phyloP scores from a whole-genome alignment of 192 early-diverging fungal genomes.

The Lobosporangium transversale region DNA sequence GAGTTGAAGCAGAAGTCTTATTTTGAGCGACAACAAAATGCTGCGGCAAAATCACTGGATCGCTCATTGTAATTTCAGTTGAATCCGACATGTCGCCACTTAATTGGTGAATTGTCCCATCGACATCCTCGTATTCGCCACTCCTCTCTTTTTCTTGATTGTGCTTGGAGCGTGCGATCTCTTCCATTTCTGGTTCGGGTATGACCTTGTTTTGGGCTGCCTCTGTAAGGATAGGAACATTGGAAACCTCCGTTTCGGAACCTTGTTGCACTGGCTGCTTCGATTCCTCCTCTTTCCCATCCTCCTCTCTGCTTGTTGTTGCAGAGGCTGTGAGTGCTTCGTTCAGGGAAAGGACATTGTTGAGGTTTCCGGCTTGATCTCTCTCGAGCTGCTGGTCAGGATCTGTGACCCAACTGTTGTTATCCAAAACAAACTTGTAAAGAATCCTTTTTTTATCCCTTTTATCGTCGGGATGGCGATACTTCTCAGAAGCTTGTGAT shows the following conservation, averaged over 20 bases:
- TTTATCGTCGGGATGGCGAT: background rate
- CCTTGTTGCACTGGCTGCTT: too few species aligned
- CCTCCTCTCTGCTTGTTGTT: too few species aligned
- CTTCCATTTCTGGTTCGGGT: conserved; percentile 20
- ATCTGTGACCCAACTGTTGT: conserved; percentile 36
- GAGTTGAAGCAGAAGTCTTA: background rate
- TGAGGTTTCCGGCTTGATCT: conserved; percentile 37
- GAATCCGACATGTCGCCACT: conserved; percentile 38
- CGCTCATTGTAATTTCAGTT: conserved; percentile 32
- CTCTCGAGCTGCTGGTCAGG: conserved; percentile 23
- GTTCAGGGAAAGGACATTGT: conserved; percentile 27
- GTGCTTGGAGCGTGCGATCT: conserved; percentile 20
- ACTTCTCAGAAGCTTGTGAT: too few species aligned
- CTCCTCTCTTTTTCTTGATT: conserved; percentile 17
- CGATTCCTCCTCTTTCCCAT: too few species aligned
- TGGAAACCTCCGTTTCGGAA: too few species aligned
- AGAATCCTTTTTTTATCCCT: conserved; percentile 22
- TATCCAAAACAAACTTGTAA: conserved; percentile 48
- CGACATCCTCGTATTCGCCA: too few species aligned
- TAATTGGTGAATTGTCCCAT: conserved; percentile 26
- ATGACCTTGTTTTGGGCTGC: too few species aligned
- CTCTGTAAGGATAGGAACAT: too few species aligned
- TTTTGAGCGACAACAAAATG: conserved; percentile 20
- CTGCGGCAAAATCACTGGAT: conserved; percentile 24
- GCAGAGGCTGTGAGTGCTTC: background rate